These are phyloP conservation scores for Handroanthus guayacan DNA, from an alignment of 257 asterid genomes.

Conservation along the genomic window DNA sequence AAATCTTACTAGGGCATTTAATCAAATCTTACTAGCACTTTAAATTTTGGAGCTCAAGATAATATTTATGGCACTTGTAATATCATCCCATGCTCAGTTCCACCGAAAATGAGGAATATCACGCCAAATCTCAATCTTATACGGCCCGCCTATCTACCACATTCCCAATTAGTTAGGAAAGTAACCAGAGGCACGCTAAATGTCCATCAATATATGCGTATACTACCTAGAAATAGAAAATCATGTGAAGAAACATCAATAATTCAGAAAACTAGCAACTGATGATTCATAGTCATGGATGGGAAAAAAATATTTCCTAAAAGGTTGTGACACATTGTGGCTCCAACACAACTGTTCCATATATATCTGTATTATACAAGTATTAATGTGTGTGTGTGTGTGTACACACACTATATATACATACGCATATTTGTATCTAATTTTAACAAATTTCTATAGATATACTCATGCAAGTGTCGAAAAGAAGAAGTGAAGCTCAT, in stretches of 20 bases:
- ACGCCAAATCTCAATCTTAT: neutral
- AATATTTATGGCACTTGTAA: neutral
- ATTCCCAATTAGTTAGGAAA: neutral
- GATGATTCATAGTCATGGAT: too few relatives aligned
- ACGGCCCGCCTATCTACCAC: neutral
- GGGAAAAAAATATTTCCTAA: too few relatives aligned
- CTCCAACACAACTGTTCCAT: too few relatives aligned
- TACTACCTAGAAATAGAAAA: neutral
- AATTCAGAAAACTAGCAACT: neutral
- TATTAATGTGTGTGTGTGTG: too few relatives aligned
- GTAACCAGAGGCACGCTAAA: neutral
- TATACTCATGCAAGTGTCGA: too few relatives aligned
- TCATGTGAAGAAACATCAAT: constrained; percentile 5
- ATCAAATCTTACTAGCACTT: neutral
- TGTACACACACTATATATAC: too few relatives aligned
- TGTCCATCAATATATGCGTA: neutral
- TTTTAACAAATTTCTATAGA: too few relatives aligned
- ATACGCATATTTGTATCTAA: too few relatives aligned
- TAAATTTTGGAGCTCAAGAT: neutral
- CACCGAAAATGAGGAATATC: neutral
- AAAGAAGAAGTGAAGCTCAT: too few relatives aligned
- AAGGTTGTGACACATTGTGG: too few relatives aligned
- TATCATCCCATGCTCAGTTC: neutral
- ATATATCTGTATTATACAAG: too few relatives aligned
- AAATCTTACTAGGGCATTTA: neutral